phyloP scores from a whole-genome alignment of 2,329 filamentous ascomycete species.

The Phyllachora maydis region DNA sequence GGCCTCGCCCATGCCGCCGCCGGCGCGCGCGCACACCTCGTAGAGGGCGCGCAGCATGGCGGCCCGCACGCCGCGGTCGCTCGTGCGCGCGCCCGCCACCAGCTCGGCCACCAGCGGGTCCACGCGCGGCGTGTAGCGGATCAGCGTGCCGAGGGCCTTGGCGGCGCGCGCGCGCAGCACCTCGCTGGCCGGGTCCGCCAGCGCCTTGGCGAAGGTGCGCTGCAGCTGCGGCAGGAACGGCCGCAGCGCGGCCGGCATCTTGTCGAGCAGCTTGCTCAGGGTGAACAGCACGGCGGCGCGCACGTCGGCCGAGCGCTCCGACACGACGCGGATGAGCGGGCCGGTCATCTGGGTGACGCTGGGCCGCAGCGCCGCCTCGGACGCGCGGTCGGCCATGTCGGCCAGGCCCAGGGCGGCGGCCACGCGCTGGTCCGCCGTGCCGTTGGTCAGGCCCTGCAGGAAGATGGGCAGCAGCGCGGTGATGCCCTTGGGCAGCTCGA shows the following conservation, averaged over 20 bases:
- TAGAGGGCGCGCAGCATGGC: constrained; percentile 96
- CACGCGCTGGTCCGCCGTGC: constrained; percentile 75
- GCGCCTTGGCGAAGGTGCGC: constrained; percentile 86
- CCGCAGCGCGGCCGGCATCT: constrained; percentile 88
- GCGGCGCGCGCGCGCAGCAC: constrained; percentile 71
- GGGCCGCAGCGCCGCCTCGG: constrained; percentile 68
- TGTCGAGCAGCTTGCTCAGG: constrained; percentile 85
- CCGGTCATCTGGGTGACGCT: constrained; percentile 97
- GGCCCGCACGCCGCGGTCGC: constrained; percentile 68
- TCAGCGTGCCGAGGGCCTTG: constrained; percentile 83
- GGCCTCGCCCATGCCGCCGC: constrained; percentile 80
- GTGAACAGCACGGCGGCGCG: constrained; percentile 88
- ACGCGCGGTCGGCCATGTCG: constrained; percentile 86
- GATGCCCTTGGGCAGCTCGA: constrained; percentile 88
- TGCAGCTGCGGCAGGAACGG: constrained; percentile 94
- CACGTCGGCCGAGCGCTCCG: constrained; percentile 87
- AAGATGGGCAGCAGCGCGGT: constrained; percentile 93
- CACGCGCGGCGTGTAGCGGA: constrained; percentile 85
- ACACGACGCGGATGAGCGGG: constrained; percentile 91
- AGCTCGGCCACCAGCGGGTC: constrained; percentile 86
- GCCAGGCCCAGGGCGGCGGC: constrained; percentile 86
- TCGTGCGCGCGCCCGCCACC: constrained; percentile 85
- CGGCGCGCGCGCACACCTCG: constrained; percentile 89
- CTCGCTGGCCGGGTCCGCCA: constrained; percentile 86
- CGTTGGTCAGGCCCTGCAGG: constrained; percentile 94